phyloP scores from a whole-genome alignment of 257 asterid species.

The Nicotiana tabacum region DNA sequence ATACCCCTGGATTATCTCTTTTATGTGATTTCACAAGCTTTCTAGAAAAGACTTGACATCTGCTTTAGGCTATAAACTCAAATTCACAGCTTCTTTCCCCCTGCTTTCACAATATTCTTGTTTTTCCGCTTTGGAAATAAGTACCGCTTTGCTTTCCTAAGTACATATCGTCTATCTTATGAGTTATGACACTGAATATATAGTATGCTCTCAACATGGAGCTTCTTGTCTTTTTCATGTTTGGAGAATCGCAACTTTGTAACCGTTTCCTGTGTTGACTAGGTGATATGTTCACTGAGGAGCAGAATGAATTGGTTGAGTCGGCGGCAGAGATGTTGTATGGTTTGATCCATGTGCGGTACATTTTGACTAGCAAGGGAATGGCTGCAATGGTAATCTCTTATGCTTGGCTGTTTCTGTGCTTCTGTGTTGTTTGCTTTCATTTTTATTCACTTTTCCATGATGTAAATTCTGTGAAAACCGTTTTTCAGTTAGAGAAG shows the following conservation, averaged over 20 bases:
- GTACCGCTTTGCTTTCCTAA: not conserved
- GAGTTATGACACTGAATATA: not conserved
- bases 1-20: not conserved
- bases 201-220: not conserved
- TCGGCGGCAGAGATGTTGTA: constrained; percentile 98
- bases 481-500: constrained; percentile 70
- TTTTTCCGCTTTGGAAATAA: not conserved
- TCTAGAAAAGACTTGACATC: not conserved
- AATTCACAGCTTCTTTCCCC: not conserved
- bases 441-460: not conserved
- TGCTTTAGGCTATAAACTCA: not conserved
- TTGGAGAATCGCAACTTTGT: constrained; percentile 18
- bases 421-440: constrained; percentile 1
- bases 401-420: constrained; percentile 10
- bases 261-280: constrained; percentile 12
- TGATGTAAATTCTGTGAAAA: not conserved
- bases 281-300: constrained; percentile 95
- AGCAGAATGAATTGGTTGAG: constrained; percentile 93
- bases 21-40: not conserved
- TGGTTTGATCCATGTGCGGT: constrained; percentile 86
- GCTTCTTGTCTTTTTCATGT: not conserved
- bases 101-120: not conserved
- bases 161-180: not conserved
- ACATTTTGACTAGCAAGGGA: constrained; percentile 92
- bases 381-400: constrained; percentile 89